Percentiles rank a stretch among this genome's conserved stretches.
These are phyloP conservation scores for Staphylotrichum longicolle DNA, from an alignment of 495 filamentous ascomycete species.

Conservation along the genomic window DNA sequence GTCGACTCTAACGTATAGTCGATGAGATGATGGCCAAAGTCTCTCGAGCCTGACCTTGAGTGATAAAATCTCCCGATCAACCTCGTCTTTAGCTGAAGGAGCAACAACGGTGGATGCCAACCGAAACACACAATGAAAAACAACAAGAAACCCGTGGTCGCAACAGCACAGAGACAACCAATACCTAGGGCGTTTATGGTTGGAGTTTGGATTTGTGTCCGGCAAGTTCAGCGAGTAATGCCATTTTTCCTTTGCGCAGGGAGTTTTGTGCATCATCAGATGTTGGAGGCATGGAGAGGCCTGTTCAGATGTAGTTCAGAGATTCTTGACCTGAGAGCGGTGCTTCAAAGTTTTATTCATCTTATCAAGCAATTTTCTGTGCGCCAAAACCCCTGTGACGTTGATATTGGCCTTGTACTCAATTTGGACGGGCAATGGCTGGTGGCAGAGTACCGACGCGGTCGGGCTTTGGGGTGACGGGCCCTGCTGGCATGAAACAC, in stretches of 20 bases:
- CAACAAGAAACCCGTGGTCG: no score
- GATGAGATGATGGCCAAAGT: background rate
- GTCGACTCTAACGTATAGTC: background rate
- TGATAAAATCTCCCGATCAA: background rate
- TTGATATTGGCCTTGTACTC: constrained; percentile 1
- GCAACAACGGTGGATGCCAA: background rate
- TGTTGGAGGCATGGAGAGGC: background rate
- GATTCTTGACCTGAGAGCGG: background rate
- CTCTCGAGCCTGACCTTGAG: background rate
- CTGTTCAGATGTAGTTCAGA: background rate
- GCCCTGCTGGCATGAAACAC: background rate
- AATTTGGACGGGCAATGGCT: background rate
- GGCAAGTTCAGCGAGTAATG: background rate
- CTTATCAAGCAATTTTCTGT: background rate
- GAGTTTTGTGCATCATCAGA: background rate
- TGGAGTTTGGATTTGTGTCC: no score
- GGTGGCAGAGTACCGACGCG: background rate
- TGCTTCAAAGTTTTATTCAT: background rate
- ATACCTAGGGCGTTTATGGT: no score
- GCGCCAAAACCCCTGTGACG: background rate
- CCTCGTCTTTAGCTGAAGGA: background rate
- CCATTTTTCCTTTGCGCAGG: background rate
- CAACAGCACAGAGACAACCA: no score
- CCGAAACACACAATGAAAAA: background rate
- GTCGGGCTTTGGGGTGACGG: background rate